A percentile compares a stretch with the other conserved stretches of the same genome.
Conservation (phyloP, 2,329 filamentous ascomycete species). For the Ophiostoma sp. region DNA sequence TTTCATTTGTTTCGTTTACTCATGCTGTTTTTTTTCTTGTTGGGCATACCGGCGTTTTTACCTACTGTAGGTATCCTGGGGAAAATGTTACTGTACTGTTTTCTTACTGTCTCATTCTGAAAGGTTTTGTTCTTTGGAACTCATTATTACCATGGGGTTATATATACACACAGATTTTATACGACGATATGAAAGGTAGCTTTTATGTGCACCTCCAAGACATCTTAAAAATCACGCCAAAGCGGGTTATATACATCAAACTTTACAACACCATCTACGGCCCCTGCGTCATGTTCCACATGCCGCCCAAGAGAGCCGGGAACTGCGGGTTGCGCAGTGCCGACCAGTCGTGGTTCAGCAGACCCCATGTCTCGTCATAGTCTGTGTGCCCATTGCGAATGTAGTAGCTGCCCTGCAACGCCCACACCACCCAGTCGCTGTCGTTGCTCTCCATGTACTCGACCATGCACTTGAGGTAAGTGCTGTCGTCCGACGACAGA, state of each 20-base stretch:
- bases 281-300: slow-evolving; percentile 43
- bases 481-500: slow-evolving; percentile 45
- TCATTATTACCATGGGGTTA: background rate
- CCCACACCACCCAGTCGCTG: slow-evolving; percentile 61
- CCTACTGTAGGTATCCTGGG: background rate
- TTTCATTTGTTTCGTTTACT: background rate
- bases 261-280: slow-evolving; percentile 30
- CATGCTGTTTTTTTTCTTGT: background rate
- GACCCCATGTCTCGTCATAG: slow-evolving; percentile 54
- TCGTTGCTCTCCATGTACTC: slow-evolving; percentile 57
- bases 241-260: background rate
- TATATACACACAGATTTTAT: background rate
- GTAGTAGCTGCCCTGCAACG: slow-evolving; percentile 60
- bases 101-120: background rate
- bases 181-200: background rate
- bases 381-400: slow-evolving; percentile 52
- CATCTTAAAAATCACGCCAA: too few relatives aligned
- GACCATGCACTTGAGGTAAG: slow-evolving; percentile 54
- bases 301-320: slow-evolving; percentile 40
- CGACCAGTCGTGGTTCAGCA: slow-evolving; percentile 41
- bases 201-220: background rate
- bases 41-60: background rate
- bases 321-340: slow-evolving; percentile 43
- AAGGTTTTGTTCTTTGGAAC: background rate
- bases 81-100: too few relatives aligned